These are phyloP conservation scores for Zalaria obscura DNA, from an alignment of 2,329 filamentous ascomycete species.

Conservation along the genomic window DNA sequence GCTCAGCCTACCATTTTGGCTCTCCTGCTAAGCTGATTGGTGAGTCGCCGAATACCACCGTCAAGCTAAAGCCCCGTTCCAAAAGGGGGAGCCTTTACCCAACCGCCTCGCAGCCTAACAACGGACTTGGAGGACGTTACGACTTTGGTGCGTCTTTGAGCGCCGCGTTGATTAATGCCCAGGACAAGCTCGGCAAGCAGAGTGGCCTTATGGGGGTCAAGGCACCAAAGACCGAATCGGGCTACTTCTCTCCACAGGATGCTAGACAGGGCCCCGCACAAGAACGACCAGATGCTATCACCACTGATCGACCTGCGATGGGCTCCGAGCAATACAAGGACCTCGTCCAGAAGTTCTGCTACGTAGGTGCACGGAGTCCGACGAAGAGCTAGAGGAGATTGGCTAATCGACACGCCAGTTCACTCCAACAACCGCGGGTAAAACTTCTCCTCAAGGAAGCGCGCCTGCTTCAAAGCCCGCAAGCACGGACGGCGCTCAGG, in stretches of 20 bases:
- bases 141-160: constrained; percentile 88
- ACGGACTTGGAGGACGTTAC: constrained; percentile 69
- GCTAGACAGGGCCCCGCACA: constrained; percentile 18
- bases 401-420: constrained; percentile 20
- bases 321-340: constrained; percentile 89
- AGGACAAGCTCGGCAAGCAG: constrained; percentile 45
- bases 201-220: constrained; percentile 28
- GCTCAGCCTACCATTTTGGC: constrained; percentile 29
- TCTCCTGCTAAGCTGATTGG: constrained; percentile 36
- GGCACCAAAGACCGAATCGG: not conserved
- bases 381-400: constrained; percentile 19
- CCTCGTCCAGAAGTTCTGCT: constrained; percentile 97
- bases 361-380: constrained; percentile 61
- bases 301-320: constrained; percentile 52
- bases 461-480: constrained; percentile 1
- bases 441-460: constrained; percentile 9
- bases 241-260: constrained; percentile 9
- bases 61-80: constrained; percentile 58
- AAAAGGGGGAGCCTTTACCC: constrained; percentile 46
- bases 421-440: constrained; percentile 6
- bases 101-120: constrained; percentile 33
- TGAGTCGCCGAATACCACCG: constrained; percentile 42
- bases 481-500: constrained; percentile 4
- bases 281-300: constrained; percentile 37
- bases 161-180: constrained; percentile 64